These are phyloP conservation scores for apple (Malus domestica) DNA, from an alignment of 306 rosid species.

Conservation along the genomic window DNA sequence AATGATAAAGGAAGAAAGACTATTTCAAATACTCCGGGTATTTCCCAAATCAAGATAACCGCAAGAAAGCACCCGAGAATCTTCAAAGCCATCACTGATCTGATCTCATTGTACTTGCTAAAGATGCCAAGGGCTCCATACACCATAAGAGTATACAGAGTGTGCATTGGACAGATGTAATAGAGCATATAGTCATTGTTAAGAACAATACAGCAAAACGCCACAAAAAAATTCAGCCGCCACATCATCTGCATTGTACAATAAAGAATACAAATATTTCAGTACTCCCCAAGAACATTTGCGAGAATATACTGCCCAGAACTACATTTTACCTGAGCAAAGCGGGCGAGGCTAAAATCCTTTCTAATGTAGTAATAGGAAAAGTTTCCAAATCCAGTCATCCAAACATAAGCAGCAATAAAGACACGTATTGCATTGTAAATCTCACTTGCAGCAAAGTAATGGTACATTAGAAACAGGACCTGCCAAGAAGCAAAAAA, in stretches of 20 bases:
- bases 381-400: conserved; percentile 99
- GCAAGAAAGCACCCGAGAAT: conserved; percentile 82
- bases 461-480: conserved; percentile 91
- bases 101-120: conserved; percentile 73
- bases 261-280: conserved; percentile 2
- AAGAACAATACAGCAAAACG: conserved; percentile 84
- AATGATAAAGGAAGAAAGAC: conserved; percentile 73
- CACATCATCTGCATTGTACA: conserved; percentile 88
- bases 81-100: conserved; percentile 74
- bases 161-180: conserved; percentile 99
- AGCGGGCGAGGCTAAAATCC: conserved; percentile 90
- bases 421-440: conserved; percentile 92
- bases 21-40: conserved; percentile 84
- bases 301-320: not conserved
- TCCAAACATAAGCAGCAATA: conserved; percentile 99
- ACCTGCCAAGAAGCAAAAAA: conserved; percentile 43
- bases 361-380: conserved; percentile 90
- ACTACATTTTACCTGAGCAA: conserved; percentile 67
- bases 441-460: conserved; percentile 94
- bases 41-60: conserved; percentile 91
- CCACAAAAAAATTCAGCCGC: conserved; percentile 92
- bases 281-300: not conserved
- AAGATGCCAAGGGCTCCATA: conserved; percentile 95
- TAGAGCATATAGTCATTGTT: conserved; percentile 90
- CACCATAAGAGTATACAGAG: conserved; percentile 93